Evolutionary conservation across 2,329 filamentous ascomycete species (phyloP).

Genomic region (Aspergillus udagawae): DNA sequence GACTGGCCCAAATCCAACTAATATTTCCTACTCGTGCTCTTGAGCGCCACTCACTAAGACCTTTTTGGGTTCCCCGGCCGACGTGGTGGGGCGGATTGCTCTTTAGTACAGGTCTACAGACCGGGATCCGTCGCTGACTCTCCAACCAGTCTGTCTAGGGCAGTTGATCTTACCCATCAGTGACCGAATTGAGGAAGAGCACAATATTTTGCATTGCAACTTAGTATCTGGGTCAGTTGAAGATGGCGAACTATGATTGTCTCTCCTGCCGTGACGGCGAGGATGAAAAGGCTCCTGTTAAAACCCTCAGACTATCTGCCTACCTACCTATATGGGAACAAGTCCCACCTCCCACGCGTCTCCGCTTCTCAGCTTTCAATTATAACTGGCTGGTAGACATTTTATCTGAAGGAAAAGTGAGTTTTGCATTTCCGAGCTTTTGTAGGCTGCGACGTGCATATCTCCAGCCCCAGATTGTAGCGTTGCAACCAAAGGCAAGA

Average conservation of each 20-base stretch:
- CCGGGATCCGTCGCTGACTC: conserved; percentile 9
- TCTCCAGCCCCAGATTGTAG: neutral
- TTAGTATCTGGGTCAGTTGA: neutral
- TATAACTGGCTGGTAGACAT: neutral
- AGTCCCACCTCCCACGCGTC: conserved; percentile 14
- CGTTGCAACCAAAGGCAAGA: neutral
- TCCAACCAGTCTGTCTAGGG: conserved; percentile 3
- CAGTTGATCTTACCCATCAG: neutral
- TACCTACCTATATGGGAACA: neutral
- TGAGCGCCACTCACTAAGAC: conserved; percentile 19
- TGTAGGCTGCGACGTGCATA: neutral
- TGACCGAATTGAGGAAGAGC: conserved; percentile 15
- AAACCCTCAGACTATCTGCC: neutral
- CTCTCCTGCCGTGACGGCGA: conserved; percentile 1
- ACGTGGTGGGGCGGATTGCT: conserved; percentile 12
- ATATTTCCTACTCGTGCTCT: conserved; percentile 21
- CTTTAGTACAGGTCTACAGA: neutral
- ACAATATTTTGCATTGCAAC: conserved; percentile 4
- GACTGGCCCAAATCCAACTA: conserved; percentile 5
- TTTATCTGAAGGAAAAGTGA: conserved; percentile 8
- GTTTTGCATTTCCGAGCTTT: conserved; percentile 8
- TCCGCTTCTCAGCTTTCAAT: conserved; percentile 9
- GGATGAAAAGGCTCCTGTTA: neutral
- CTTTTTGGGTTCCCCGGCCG: conserved; percentile 23
- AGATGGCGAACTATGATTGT: neutral